Base-by-base conservation (phyloP, 2,329 filamentous ascomycete genomes). In the Trichocomaceae sp. region DNA sequence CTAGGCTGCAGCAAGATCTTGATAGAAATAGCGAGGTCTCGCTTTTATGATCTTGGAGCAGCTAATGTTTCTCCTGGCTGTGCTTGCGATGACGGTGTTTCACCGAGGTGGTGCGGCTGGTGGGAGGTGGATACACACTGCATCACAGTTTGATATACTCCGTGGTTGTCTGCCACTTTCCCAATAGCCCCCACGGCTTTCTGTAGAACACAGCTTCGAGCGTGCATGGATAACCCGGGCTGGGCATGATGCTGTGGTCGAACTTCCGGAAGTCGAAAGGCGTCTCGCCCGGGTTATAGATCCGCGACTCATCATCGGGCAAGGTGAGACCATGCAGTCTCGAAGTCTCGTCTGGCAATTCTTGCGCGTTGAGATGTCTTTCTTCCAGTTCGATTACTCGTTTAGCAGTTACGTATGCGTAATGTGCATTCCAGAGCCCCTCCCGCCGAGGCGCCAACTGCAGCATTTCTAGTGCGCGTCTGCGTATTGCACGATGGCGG, bases 401-500 rank as follows among this genome's bases (percentile, higher is more conserved):
- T 47, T 47, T 47, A 17, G 45, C 45, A 47, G 45, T 47, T 47
- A 47, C 45, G 45, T 47, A 47, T 22, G 45, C 45, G 45, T 47
- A 26, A 47, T 23, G n/a, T 19, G 45, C 45, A 47, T 47, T 47
- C 45, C 45, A 47, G 45, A 47, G 45, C 45, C 10, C 45, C 23
- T 47, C 45, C 19, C 45, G 45, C 37, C 37, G 37, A 41, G 37
- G 37, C 37, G 37, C 37, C 37, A 41, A 41, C 17, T 9, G 37
- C 17, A 41, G 37, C 37, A 41, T 41, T 41, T 41, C 37, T 9
- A 41, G 37, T 19, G 37, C 37, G 37, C 37, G 37, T 41, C 37
- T 41, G 4, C 37, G 37, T 41, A 41, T 41, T 41, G 37, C 37
- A 41, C 4, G 37, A 41, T 41, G 8, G 10, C 37, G 37, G 37